Conservation (phyloP, 2,329 filamentous ascomycete species). For the Lecanicillium sp. region DNA sequence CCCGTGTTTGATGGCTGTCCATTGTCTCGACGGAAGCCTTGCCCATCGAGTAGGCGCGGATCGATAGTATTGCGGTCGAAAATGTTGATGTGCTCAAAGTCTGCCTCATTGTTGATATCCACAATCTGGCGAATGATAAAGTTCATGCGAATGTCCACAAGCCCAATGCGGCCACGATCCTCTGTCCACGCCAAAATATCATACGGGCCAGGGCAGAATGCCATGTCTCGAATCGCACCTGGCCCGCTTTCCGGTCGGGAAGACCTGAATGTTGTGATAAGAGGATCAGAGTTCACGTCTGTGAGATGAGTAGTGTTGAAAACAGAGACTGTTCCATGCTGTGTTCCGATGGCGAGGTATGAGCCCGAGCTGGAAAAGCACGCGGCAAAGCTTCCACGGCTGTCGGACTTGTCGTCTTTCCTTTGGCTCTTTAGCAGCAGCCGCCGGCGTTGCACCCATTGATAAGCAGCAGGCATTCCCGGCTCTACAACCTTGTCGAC, state of each 20-base stretch:
- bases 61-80: constrained; percentile 49
- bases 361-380: constrained; percentile 67
- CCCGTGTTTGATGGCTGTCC: constrained; percentile 4
- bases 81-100: constrained; percentile 48
- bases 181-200: constrained; percentile 93
- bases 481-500: constrained; percentile 28
- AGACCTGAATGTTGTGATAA: constrained; percentile 70
- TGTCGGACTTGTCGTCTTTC: constrained; percentile 44
- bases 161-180: constrained; percentile 67
- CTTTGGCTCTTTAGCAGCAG: constrained; percentile 52
- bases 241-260: constrained; percentile 62
- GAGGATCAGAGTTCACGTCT: constrained; percentile 43
- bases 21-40: constrained; percentile 30
- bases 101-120: constrained; percentile 50
- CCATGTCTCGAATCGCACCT: constrained; percentile 84
- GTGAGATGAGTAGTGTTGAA: constrained; percentile 52
- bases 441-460: constrained; percentile 44
- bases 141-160: constrained; percentile 64
- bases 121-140: constrained; percentile 64
- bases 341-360: constrained; percentile 69
- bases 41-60: constrained; percentile 40
- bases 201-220: constrained; percentile 82
- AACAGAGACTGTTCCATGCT: constrained; percentile 72
- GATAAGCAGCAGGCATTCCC: constrained; percentile 24
- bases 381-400: constrained; percentile 66